Evolutionary conservation across 106 monocot species (phyloP), one percentile per base, ranked within the genome.

Genomic region (Posidonia australis): DNA sequence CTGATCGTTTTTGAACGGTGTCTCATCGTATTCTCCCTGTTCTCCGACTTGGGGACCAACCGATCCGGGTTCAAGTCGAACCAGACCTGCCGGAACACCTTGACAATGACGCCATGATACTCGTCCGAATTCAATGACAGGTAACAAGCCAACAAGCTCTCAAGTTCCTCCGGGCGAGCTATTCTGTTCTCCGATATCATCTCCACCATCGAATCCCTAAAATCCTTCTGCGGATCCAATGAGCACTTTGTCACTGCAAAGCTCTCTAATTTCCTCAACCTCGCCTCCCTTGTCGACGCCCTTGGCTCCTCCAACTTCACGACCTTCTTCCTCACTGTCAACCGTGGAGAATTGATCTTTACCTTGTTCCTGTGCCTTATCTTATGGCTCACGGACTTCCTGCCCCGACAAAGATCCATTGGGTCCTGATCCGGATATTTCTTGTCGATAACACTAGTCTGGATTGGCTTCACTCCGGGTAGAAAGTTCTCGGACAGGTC

Each of bases 191-290:
- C 74, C 70, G 48, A 18, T 18, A 91, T 86, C 86, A 91, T 91
- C 77, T 86, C 86, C 65, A 83, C 77, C 86, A 91, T 91, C 66
- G 91, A 91, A 28, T 91, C 83, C 75, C 75, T 81, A 54, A 91
- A 91, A 54, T 86, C 90, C 66, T 41, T 74, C 60, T 77, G 72
- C 62, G 86, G 86, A 45, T 91, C 83, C 7, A 64, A 63, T 25
- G 91, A 83, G 14, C 69, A 48, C 81, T 86, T 86, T 58, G 79
- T 79, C 68, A 86, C 79, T 0, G 83, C 86, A 18, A 81, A 81
- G 55, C 81, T 77, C 83, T 91, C 86, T 63, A 68, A 26, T 5
- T 51, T 53, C 36, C 30, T 71, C 62, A 10, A 22, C 64, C 46
- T 64, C 64, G 44, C 10, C 36, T 64, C 53, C 28, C 6, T 16